Conservation (phyloP, 2,329 filamentous ascomycete genomes). For the Cercospora sojina region DNA sequence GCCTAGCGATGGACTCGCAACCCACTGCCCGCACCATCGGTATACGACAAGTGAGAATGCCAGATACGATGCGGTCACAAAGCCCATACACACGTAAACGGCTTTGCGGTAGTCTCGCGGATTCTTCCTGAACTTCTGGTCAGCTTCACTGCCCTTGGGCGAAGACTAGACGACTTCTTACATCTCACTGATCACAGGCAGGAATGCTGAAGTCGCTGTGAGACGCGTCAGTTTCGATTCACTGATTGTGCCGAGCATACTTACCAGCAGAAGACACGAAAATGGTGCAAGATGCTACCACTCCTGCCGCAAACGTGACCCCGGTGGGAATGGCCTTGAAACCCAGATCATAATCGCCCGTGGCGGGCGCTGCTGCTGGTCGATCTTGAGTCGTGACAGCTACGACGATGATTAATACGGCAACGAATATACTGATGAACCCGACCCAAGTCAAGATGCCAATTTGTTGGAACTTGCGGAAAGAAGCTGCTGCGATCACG, state of each 20-base stretch:
- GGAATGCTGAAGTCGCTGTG: conserved; percentile 56
- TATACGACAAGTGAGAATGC: conserved; percentile 62
- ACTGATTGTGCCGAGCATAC: background rate
- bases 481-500: conserved; percentile 52
- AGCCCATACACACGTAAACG: conserved; percentile 58
- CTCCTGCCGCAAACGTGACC: conserved; percentile 59
- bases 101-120: conserved; percentile 62
- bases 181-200: conserved; percentile 66
- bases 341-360: conserved; percentile 59
- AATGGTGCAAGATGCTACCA: conserved; percentile 59
- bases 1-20: conserved; percentile 61
- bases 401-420: conserved; percentile 46
- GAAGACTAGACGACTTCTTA: background rate
- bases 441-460: conserved; percentile 63
- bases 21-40: conserved; percentile 61
- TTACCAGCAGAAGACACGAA: conserved; percentile 55
- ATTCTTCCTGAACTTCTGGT: conserved; percentile 35
- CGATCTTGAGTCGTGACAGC: conserved; percentile 58
- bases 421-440: conserved; percentile 58
- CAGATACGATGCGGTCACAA: conserved; percentile 59
- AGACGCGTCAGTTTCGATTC: conserved; percentile 26
- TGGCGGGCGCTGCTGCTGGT: conserved; percentile 60
- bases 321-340: conserved; percentile 55
- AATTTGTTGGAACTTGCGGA: conserved; percentile 60
- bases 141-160: conserved; percentile 29